These are phyloP conservation scores for Lactifluus pinguis DNA, from an alignment of 768 basidiomycete genomes.

Conservation along the genomic window DNA sequence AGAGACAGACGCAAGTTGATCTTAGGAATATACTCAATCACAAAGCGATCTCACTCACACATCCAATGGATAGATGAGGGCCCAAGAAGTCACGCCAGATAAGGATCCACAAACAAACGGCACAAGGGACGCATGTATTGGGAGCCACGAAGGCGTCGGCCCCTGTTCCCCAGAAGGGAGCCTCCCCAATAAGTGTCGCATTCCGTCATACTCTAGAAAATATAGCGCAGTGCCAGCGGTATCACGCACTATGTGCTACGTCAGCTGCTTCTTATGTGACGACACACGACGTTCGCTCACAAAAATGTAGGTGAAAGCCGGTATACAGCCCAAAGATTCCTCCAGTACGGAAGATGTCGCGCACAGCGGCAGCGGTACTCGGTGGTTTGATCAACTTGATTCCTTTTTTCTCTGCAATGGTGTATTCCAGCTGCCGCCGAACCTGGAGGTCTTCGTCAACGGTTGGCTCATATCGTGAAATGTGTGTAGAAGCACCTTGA, in stretches of 20 bases:
- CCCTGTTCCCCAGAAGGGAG: conserved; percentile 73
- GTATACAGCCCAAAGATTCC: conserved; percentile 67
- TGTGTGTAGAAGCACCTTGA: conserved; percentile 55
- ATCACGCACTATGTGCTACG: conserved; percentile 57
- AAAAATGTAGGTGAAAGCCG: conserved; percentile 80
- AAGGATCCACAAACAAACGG: conserved; percentile 89
- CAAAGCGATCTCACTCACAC: conserved; percentile 46
- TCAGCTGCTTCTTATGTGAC: conserved; percentile 1
- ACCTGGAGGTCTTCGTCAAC: conserved; percentile 39
- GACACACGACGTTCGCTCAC: conserved; percentile 33
- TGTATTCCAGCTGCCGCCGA: conserved; percentile 84
- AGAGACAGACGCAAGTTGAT: conserved; percentile 14
- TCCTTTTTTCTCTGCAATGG: conserved; percentile 78
- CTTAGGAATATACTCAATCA: neutral
- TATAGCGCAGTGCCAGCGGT: conserved; percentile 85
- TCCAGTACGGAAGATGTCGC: conserved; percentile 59
- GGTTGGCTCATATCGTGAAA: neutral
- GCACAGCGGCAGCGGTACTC: conserved; percentile 67
- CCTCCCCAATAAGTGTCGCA: conserved; percentile 81
- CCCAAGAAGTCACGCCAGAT: conserved; percentile 61
- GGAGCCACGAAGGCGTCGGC: conserved; percentile 74
- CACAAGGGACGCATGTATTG: conserved; percentile 67
- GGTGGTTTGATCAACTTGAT: conserved; percentile 66
- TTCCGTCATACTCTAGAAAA: conserved; percentile 89
- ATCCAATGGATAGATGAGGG: conserved; percentile 81